Conservation (phyloP, 2,329 filamentous ascomycete genomes). For the Aspergillaceae sp. region DNA sequence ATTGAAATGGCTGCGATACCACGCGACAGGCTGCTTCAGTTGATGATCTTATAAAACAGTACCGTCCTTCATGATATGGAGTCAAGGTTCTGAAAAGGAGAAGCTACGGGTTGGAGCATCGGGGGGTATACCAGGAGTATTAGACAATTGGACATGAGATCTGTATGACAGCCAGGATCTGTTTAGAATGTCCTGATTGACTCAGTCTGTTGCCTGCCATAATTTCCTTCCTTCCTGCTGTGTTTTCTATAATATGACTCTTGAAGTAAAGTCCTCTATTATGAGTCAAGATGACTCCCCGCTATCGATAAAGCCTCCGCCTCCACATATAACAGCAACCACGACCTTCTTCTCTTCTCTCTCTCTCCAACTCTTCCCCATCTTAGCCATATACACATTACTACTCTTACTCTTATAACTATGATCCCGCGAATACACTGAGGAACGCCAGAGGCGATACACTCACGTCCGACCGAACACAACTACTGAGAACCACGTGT, state of each 20-base stretch:
- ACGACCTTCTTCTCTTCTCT: background rate
- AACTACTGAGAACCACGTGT: background rate
- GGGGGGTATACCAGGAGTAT: background rate
- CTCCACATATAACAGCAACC: constrained; percentile 1
- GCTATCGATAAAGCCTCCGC: constrained; percentile 27
- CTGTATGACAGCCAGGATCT: background rate
- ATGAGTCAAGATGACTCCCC: constrained; percentile 17
- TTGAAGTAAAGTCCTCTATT: too few relatives aligned
- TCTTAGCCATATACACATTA: constrained; percentile 1
- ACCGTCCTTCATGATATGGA: too few relatives aligned
- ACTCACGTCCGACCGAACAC: constrained; percentile 14
- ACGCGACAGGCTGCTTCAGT: background rate
- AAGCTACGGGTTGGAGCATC: too few relatives aligned
- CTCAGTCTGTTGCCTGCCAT: background rate
- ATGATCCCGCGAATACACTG: constrained; percentile 39
- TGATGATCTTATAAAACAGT: background rate
- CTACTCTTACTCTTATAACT: constrained; percentile 6
- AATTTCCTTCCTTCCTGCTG: too few relatives aligned
- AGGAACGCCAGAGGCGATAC: constrained; percentile 29
- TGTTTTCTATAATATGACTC: background rate
- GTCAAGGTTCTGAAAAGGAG: background rate
- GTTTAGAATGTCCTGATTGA: constrained; percentile 2
- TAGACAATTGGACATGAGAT: background rate
- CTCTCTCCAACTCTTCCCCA: constrained; percentile 1
- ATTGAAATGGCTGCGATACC: background rate